Conservation (phyloP, 2,329 filamentous ascomycete genomes). For the Fusarium udum region DNA sequence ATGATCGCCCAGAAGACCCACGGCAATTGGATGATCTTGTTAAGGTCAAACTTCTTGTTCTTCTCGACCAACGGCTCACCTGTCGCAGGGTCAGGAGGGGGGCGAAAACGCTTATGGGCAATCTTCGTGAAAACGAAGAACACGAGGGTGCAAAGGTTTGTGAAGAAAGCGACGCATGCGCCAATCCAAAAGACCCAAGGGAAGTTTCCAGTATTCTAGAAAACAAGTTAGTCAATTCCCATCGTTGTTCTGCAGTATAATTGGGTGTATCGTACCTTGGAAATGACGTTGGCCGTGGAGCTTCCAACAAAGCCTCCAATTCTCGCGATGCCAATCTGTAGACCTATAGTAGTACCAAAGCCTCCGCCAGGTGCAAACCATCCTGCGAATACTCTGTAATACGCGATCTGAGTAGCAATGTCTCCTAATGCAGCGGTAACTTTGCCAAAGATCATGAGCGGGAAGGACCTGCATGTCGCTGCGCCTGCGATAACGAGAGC, state of each 20-base stretch:
- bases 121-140: not conserved
- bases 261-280: not conserved
- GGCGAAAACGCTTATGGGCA: not conserved
- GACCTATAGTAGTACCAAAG: not conserved
- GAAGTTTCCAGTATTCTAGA: not conserved
- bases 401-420: not conserved
- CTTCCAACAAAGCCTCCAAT: not conserved
- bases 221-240: rapidly evolving
- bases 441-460: not conserved
- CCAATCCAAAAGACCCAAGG: not conserved
- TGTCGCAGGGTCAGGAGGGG: not conserved
- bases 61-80: not conserved
- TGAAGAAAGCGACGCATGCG: not conserved
- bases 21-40: not conserved
- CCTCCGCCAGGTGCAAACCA: not conserved
- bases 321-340: rapidly evolving
- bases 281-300: not conserved
- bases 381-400: not conserved
- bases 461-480: not conserved
- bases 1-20: not conserved
- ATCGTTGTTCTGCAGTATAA: rapidly evolving
- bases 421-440: not conserved
- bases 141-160: not conserved
- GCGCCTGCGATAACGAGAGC: not conserved
- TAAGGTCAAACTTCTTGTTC: not conserved